These are phyloP conservation scores for Circinella minor DNA, from an alignment of 371 early-diverging fungal genomes.

Conservation along the genomic window DNA sequence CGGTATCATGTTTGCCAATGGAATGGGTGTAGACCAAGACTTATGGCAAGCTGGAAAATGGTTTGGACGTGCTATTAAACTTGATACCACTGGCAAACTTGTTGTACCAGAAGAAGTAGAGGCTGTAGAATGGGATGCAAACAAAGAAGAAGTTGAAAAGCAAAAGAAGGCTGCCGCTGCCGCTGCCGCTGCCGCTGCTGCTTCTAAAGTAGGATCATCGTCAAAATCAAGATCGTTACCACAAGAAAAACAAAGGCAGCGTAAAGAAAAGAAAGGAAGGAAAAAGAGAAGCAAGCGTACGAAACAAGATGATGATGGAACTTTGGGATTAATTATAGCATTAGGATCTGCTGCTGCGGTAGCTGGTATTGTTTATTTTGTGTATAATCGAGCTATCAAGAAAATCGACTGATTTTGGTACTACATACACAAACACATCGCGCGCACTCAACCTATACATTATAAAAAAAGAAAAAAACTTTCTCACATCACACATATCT, in stretches of 20 bases:
- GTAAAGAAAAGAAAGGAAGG: constrained; percentile 14
- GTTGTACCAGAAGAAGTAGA: constrained; percentile 43
- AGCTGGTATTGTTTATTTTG: constrained; percentile 42
- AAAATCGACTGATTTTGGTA: constrained; percentile 14
- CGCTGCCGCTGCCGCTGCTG: not conserved
- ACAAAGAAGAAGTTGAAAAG: constrained; percentile 20
- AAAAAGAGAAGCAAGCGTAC: constrained; percentile 27
- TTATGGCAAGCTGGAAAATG: constrained; percentile 48
- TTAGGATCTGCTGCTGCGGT: constrained; percentile 41
- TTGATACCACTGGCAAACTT: constrained; percentile 46
- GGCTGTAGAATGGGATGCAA: constrained; percentile 49
- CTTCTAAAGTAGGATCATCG: not conserved
- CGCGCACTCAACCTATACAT: not conserved
- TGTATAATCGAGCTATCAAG: constrained; percentile 13
- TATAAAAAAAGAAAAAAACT: not conserved
- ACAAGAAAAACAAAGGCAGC: constrained; percentile 16
- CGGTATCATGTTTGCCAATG: constrained; percentile 51
- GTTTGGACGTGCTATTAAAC: constrained; percentile 55
- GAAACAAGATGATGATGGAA: constrained; percentile 17
- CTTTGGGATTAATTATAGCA: constrained; percentile 29
- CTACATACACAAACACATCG: not conserved
- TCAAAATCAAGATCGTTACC: not conserved
- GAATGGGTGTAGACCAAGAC: constrained; percentile 47
- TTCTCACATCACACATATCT: constrained; percentile 12
- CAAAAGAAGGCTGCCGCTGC: not conserved